Conservation (phyloP, 192 early-diverging fungal genomes). For the Coemansia sp. region DNA sequence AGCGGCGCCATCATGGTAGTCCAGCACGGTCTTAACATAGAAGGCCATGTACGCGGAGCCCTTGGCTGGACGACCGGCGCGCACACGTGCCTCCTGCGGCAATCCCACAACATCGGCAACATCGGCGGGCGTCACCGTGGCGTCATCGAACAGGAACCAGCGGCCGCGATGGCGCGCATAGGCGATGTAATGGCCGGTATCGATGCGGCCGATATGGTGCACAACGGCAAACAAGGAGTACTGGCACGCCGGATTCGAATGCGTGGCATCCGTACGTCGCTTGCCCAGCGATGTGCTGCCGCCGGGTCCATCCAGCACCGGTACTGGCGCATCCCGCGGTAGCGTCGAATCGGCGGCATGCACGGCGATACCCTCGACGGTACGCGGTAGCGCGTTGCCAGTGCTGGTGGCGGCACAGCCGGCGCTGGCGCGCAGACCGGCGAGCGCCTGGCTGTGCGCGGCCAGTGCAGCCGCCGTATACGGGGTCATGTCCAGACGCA, state of each 20-base stretch:
- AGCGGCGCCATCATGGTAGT: conserved; percentile 56
- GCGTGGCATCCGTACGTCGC: conserved; percentile 33
- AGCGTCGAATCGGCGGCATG: conserved; percentile 6
- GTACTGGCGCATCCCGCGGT: conserved; percentile 21
- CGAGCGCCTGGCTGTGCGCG: conserved; percentile 40
- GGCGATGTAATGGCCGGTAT: conserved; percentile 95
- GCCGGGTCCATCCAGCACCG: conserved; percentile 35
- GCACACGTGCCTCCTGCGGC: conserved; percentile 62
- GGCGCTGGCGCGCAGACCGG: conserved; percentile 32
- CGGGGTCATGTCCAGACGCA: conserved; percentile 86
- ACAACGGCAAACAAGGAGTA: conserved; percentile 92
- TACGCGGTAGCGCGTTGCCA: conserved; percentile 38
- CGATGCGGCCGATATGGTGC: conserved; percentile 85
- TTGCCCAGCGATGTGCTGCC: conserved; percentile 29
- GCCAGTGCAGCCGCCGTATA: conserved; percentile 71
- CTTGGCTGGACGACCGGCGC: conserved; percentile 47
- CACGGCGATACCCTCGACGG: conserved; percentile 22
- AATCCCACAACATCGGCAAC: conserved; percentile 70
- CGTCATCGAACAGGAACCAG: conserved; percentile 94
- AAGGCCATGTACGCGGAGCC: conserved; percentile 79
- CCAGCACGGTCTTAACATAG: conserved; percentile 70
- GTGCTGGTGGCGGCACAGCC: conserved; percentile 35
- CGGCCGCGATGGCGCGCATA: conserved; percentile 73
- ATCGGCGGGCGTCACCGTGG: conserved; percentile 65
- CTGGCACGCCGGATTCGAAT: conserved; percentile 66